A percentile compares a stretch with the other conserved stretches of the same genome.
These are phyloP conservation scores for Baudoinia panamericana DNA, from an alignment of 495 filamentous ascomycete genomes.

Conservation along the genomic window DNA sequence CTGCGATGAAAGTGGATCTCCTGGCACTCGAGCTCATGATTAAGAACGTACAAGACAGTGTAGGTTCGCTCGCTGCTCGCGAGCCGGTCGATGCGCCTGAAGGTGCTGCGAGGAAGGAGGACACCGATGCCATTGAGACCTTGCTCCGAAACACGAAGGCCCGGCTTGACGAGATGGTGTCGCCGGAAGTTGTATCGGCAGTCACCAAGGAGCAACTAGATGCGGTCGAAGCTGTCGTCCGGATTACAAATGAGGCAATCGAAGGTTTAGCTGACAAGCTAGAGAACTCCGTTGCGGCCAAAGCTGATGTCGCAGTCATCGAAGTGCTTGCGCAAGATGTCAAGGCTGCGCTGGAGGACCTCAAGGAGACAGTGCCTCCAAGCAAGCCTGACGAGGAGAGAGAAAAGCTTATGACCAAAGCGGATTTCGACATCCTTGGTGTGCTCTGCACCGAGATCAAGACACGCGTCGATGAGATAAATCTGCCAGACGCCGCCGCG, in stretches of 20 bases:
- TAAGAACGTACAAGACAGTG: constrained; percentile 44
- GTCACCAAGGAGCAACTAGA: constrained; percentile 68
- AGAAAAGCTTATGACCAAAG: constrained; percentile 57
- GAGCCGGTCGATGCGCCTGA: constrained; percentile 36
- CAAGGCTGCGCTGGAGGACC: constrained; percentile 57
- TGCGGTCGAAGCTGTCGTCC: constrained; percentile 52
- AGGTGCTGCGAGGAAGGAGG: constrained; percentile 58
- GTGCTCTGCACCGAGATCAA: constrained; percentile 70
- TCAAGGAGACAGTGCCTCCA: constrained; percentile 42
- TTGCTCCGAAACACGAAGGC: constrained; percentile 74
- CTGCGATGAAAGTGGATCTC: constrained; percentile 46
- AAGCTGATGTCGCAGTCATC: constrained; percentile 59
- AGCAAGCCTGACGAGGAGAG: constrained; percentile 48
- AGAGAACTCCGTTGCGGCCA: constrained; percentile 28
- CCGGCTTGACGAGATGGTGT: constrained; percentile 61
- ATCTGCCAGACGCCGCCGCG: constrained; percentile 49
- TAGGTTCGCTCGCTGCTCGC: constrained; percentile 35
- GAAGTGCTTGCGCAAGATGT: constrained; percentile 66
- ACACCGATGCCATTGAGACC: constrained; percentile 78
- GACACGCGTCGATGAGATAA: constrained; percentile 55
- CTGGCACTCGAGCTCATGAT: constrained; percentile 44
- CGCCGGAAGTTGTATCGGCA: constrained; percentile 44
- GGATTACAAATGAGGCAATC: constrained; percentile 58
- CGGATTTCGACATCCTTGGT: constrained; percentile 64
- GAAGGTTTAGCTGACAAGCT: constrained; percentile 38